These are phyloP conservation scores for Colletotrichum cordylinicola DNA, from an alignment of 2,329 filamentous ascomycete species.

Conservation along the genomic window DNA sequence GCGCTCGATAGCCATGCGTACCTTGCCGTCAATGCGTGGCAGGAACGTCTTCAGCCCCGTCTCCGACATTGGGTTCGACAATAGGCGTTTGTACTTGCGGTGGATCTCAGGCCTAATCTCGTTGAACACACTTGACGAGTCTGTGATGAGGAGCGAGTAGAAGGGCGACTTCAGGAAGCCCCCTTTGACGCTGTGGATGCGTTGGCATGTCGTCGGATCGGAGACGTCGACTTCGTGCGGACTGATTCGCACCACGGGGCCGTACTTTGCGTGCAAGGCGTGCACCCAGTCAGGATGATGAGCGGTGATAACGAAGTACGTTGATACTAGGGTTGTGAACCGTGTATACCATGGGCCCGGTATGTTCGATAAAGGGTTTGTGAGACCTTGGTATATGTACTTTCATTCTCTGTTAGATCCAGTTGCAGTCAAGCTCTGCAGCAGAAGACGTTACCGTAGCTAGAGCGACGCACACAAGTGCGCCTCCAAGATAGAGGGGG, in stretches of 20 bases:
- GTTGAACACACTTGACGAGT: conserved; percentile 12
- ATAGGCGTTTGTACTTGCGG: conserved; percentile 43
- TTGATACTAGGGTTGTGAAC: conserved; percentile 1
- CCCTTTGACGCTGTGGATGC: conserved; percentile 31
- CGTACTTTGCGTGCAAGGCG: conserved; percentile 6
- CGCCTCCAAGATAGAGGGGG: background rate
- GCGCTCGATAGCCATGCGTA: conserved; percentile 46
- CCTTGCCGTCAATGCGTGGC: conserved; percentile 37
- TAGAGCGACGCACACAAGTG: background rate
- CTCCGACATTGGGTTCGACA: conserved; percentile 47
- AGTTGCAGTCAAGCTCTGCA: too few relatives aligned
- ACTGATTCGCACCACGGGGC: conserved; percentile 7
- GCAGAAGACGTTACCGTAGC: background rate
- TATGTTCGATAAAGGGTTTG: background rate
- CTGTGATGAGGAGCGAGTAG: conserved; percentile 14
- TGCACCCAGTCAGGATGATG: conserved; percentile 12
- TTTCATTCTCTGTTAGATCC: background rate
- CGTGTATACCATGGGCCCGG: conserved; percentile 16
- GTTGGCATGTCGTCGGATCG: conserved; percentile 26
- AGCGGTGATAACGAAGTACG: background rate
- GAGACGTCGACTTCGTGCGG: conserved; percentile 21
- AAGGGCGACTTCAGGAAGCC: conserved; percentile 8
- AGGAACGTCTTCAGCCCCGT: conserved; percentile 41
- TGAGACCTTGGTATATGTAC: conserved; percentile 4
- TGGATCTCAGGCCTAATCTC: background rate